Evolutionary conservation across 2,329 filamentous ascomycete genomes (phyloP).

Genomic region (Elsinoe australis): DNA sequence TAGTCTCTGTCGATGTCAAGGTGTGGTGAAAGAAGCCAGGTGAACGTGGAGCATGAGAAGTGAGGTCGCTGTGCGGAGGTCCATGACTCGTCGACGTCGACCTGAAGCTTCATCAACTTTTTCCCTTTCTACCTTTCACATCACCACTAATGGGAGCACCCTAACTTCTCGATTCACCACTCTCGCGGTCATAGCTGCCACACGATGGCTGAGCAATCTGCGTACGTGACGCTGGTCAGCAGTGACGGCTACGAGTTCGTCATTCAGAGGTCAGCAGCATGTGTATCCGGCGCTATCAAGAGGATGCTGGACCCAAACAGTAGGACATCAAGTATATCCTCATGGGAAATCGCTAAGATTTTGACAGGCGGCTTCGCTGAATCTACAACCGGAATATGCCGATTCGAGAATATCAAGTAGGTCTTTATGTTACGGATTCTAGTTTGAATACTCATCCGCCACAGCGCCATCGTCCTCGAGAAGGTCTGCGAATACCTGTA

Average conservation of each 20-base stretch:
- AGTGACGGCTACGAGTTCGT: conserved; percentile 71
- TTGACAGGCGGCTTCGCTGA: conserved; percentile 56
- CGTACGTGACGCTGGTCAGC: conserved; percentile 71
- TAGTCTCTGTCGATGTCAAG: no score
- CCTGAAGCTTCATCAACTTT: no score
- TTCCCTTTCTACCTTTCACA: no score
- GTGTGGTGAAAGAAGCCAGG: no score
- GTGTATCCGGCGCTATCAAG: conserved; percentile 63
- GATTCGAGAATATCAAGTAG: conserved; percentile 68
- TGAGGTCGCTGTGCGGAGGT: no score
- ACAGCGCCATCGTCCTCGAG: conserved; percentile 64
- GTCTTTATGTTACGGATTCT: conserved; percentile 24
- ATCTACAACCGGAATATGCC: conserved; percentile 55
- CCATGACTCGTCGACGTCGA: no score
- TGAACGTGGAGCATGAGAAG: no score
- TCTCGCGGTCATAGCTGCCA: not conserved
- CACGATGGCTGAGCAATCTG: conserved; percentile 36
- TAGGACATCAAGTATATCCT: conserved; percentile 37
- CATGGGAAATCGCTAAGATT: no score
- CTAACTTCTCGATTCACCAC: not conserved
- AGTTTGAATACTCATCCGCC: not conserved
- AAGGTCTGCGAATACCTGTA: conserved; percentile 79
- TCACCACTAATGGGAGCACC: not conserved
- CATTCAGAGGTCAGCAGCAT: conserved; percentile 61
- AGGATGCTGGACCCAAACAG: conserved; percentile 65